Base-by-base conservation (phyloP, 139 green algal species). In the Chloropicon primus region DNA sequence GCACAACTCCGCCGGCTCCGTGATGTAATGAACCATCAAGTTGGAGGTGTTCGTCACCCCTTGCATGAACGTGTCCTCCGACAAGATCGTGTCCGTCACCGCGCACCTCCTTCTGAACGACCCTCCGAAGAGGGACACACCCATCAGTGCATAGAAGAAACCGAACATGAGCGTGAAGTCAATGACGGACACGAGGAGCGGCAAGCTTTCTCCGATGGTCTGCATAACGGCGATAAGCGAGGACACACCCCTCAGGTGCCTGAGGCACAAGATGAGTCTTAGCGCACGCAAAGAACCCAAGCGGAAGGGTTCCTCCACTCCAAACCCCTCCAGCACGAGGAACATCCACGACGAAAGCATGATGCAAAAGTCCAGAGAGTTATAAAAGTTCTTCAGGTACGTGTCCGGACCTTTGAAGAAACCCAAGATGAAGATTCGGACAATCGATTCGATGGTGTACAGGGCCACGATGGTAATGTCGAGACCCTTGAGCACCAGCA, bases 391-490 rank as follows among this genome's bases (percentile, higher is more conserved):
- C 22, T 27, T 26, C 74, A 77, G 74, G 74, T 77, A 77, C 23
- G 74, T 54, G 74, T 77, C 27, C 23, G 23, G 26, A 24, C 26
- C 74, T 3, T 24, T 26, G 26, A 53, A 26, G 26, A 77, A 24
- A 27, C 74, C 74, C 5, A 53, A 25, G 10, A 27, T 25, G 74
- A 77, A 71, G n/a, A 53, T 71, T 3, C 74, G 21, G 24, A 29
- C 26, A 17, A 77, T 25, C 17, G 26, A 21, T 24, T 75, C 72
- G 17, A 29, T 77, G 2, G 74, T 77, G 74, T 77, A 77, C 24
- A 77, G 22, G 10, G 74, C 74, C 10, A 71, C 26, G 23, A 77
- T 71, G 26, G 74, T 27, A 28, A 77, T 29, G 23, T 77, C 24
- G 26, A 27, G 24, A 17, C 24, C 74, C 24, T 77, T 27, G 22